Evolutionary conservation across 305 asterid genomes (phyloP), one percentile per base, ranked within the genome.

Genomic region (Fraxinus dipetala): DNA sequence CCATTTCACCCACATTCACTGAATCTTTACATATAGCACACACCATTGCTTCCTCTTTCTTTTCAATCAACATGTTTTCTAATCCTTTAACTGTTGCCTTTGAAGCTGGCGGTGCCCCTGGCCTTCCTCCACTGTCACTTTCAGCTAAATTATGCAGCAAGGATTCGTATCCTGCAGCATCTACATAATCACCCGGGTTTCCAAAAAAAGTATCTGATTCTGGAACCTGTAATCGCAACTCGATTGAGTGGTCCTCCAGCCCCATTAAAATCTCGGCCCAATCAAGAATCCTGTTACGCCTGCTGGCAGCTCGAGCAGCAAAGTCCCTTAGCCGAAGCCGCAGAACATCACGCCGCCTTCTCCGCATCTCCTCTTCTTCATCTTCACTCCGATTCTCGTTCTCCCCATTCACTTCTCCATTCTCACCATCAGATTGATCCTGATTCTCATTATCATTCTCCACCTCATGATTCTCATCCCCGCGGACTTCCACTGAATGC

Each of bases 231-330:
- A 92, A 83, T 76, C 97, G 89, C 51, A 93, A 89, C 86, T 90
- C 97, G 38, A 95, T 87, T 2, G 98, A 90, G 70, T 93, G 93
- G 86, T 93, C 95, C 84, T 93, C 98, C 48, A 91, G 91, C 28
- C 96, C 98, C 94, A 93, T 92, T 40, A 95, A 81, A 72, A 95
- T 93, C 77, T 93, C 98, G 0, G 97, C 97, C 98, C 97, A 95
- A 84, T 93, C 97, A 0, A 92, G 93, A 73, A 92, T 90, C 82
- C 93, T 86, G 63, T 90, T 90, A 54, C 93, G 94, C 13, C 97
- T 84, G 77, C 75, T 86, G 1, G 94, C 89, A 0, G 95, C 90
- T 24, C 96, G 86, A 2, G 90, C 76, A 2, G 94, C 90, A 20
- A 93, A 90, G 82, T 93, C 95, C 81, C 97, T 85, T 9, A 94